phyloP scores from a whole-genome alignment of 2,329 filamentous ascomycete species.

The Chaetomiaceae sp. region DNA sequence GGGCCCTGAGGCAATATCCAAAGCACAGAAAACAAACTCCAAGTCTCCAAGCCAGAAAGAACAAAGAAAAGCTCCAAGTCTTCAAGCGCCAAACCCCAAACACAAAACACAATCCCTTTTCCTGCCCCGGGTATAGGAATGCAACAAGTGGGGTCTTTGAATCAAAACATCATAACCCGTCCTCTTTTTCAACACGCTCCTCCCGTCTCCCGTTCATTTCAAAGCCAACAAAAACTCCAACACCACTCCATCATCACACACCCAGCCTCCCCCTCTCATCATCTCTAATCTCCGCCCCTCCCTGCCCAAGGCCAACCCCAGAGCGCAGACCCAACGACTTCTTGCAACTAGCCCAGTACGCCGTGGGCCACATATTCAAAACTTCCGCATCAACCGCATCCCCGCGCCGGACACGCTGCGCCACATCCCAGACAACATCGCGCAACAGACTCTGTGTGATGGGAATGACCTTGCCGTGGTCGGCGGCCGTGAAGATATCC shows the following conservation, averaged over 20 bases:
- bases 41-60: not conserved
- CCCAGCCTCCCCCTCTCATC: not conserved
- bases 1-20: no score
- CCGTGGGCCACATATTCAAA: slow-evolving; percentile 52
- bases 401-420: slow-evolving; percentile 35
- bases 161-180: not conserved
- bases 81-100: not conserved
- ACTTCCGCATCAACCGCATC: slow-evolving; percentile 48
- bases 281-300: not conserved
- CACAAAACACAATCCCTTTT: not conserved
- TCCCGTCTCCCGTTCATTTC: not conserved
- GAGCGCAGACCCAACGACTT: not conserved
- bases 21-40: not conserved
- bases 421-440: slow-evolving; percentile 59
- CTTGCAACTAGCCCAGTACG: slow-evolving; percentile 41
- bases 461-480: slow-evolving; percentile 47
- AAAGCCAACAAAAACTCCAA: not conserved
- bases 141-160: slow-evolving; percentile 8
- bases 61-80: not conserved
- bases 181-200: not conserved
- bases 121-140: slow-evolving; percentile 12
- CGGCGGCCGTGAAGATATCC: slow-evolving; percentile 21
- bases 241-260: not conserved
- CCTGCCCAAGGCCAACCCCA: not conserved
- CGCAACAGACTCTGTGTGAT: slow-evolving; percentile 59